Evolutionary conservation across 192 early-diverging fungal species (phyloP), one percentile per base, ranked within the genome.

Genomic region (Mycoemilia scoparia): DNA sequence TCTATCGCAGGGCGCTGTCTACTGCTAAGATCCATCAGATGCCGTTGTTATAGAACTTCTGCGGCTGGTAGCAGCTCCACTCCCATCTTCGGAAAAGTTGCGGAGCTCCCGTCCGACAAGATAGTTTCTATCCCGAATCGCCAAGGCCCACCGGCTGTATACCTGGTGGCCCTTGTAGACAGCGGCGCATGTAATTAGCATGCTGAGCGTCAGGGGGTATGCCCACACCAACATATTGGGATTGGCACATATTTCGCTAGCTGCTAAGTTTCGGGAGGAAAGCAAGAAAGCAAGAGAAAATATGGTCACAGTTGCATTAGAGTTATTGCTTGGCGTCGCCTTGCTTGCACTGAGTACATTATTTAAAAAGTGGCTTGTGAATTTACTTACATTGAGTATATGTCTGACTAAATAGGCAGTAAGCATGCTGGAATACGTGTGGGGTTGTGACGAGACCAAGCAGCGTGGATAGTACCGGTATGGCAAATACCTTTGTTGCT

Each of bases 101-200:
- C 87, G 84, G 41, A 96, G 58, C 48, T 62, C 61, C 21, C 72
- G 66, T 7, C 92, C 92, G 30, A 90, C 74, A 21, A 88, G 56
- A 39, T 83, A 97, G 30, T 72, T 67, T 29, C 82, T 81, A 25
- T 97, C 88, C 16, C 77, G 65, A 3, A 88, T 69, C 28, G 66
- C 43, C 13, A 78, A 69, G 30, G 78, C 64, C 87, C 92, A 97
- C 6, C 46, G 36, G 23, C 57, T 62, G 18, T 82, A 46, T 35
- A 74, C 23, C 6, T 39, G 24, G 22, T 47, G 27, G 9, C 41
- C 36, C 16, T 29, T 44, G 39, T 49, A 54, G 1, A 30, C 35
- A 26, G 51, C 19, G 12, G 24, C 20, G 13, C 49, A 4, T 5
- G 29, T 36, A 13, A 41, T 35, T 39, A 33, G n/a, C 36, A 44